Evolutionary conservation across 352 stramenopile genomes (phyloP), one percentile per base, ranked within the genome.

Genomic region (Phytophthora agathidicida): DNA sequence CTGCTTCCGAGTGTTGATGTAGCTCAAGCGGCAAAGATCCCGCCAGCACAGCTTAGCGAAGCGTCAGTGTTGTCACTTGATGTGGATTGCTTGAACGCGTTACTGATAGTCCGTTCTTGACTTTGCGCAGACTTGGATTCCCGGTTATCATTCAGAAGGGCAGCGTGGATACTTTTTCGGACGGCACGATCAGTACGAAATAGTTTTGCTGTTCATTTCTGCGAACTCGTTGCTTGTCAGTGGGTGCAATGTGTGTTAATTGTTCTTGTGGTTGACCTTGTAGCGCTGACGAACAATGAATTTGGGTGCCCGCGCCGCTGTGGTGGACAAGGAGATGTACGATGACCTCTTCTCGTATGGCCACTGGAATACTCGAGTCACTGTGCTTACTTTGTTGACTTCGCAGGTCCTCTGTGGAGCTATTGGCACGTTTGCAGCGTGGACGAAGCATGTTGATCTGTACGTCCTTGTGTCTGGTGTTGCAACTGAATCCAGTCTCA

Each of bases 321-420:
- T 43, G 93, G 93, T 26, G 93, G 93, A 16, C 87, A 98, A 67
- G 93, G 93, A 53, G 93, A 98, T 60, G 85, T 98, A 73, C 28
- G 71, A 39, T 9, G 36, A 8, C 0, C 10, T 42, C 53, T 10
- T 0, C 10, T 31, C 11, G 23, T 54, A 16, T n/a, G 53, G n/a
- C 24, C 5, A 48, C 17, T 37, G 8, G 2, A 27, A 26, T 28
- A n/a, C 36, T 57, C 45, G 17, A n/a, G n/a, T 46, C 19, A 20
- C 26, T 35, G 1, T 11, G 19, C 22, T 39, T 45, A 28, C 11
- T 3, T 19, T 55, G 11, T 24, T 45, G 28, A 22, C 2, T 69
- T 3, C 24, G 1, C 60, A 95, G 86, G 73, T 95, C 9, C 68
- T 98, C 22, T 84, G 85, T 5, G 93, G 93, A 11, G 71, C 80